Evolutionary conservation across 345 rosid genomes (phyloP).

Genomic region (Bretschneidera sinensis): DNA sequence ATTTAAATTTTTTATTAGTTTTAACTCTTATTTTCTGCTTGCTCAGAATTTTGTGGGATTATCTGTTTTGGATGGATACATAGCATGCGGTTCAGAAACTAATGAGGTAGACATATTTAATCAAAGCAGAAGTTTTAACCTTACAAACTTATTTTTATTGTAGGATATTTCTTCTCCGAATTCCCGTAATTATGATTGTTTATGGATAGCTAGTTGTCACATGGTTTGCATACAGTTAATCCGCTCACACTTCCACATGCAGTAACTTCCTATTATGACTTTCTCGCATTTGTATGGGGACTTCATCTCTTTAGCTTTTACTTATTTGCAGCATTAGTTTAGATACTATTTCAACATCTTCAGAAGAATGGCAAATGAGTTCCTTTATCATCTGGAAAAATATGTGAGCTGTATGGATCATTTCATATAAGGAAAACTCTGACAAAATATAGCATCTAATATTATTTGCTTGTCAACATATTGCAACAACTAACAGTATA

Average conservation of each 20-base stretch:
- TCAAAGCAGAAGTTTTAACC: not conserved
- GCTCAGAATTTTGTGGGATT: slow-evolving; percentile 87
- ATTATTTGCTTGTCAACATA: too few species aligned
- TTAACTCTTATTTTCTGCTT: slow-evolving; percentile 24
- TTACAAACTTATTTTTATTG: too few species aligned
- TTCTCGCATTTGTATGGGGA: too few species aligned
- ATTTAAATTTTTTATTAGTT: slow-evolving; percentile 4
- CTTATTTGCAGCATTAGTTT: not conserved
- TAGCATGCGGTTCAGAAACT: slow-evolving; percentile 92
- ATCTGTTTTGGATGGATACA: slow-evolving; percentile 77
- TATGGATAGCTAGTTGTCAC: not conserved
- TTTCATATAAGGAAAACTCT: too few species aligned
- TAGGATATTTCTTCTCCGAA: too few species aligned
- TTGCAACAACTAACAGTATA: too few species aligned
- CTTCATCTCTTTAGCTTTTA: not conserved
- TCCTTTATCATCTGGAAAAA: too few species aligned
- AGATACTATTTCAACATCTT: not conserved
- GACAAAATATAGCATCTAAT: too few species aligned
- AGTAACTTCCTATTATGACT: too few species aligned
- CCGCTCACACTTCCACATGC: too few species aligned
- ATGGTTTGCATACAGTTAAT: not conserved
- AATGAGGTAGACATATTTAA: slow-evolving; percentile 61
- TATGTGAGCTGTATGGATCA: too few species aligned
- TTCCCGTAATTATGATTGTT: not conserved
- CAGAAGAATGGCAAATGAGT: too few species aligned